A percentile compares a stretch with the other conserved stretches of the same genome.
Evolutionary conservation across 768 basidiomycete genomes (phyloP).

Genomic region (Candolleomyces efflorescens): DNA sequence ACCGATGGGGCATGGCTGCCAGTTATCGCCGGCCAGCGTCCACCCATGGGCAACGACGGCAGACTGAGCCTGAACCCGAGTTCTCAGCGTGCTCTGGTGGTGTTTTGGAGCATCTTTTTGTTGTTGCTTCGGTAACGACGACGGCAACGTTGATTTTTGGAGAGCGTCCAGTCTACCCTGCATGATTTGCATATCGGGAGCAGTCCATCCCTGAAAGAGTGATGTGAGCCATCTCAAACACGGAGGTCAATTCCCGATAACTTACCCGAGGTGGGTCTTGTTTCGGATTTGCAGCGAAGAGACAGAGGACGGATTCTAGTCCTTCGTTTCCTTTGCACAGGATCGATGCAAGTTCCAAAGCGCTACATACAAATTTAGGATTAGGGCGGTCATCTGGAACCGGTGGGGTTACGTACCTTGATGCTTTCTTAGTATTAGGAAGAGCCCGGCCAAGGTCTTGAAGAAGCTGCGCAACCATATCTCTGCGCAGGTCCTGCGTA

Average conservation of each 20-base stretch:
- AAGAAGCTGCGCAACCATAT: constrained; percentile 41
- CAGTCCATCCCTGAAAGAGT: constrained; percentile 36
- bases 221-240: not conserved
- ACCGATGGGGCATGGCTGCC: constrained; percentile 71
- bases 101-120: no score
- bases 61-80: no score
- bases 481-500: constrained; percentile 39
- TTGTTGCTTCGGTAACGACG: no score
- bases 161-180: constrained; percentile 43
- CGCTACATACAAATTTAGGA: constrained; percentile 5
- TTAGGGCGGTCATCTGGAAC: not conserved
- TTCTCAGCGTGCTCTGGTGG: no score
- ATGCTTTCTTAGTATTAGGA: constrained; percentile 12
- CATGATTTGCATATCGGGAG: constrained; percentile 52
- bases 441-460: constrained; percentile 36
- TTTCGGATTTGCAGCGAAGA: constrained; percentile 13
- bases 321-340: constrained; percentile 34
- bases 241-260: not conserved
- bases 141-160: constrained; percentile 8
- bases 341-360: constrained; percentile 33
- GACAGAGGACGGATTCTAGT: constrained; percentile 24
- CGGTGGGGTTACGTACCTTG: constrained; percentile 30
- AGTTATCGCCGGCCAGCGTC: constrained; percentile 37
- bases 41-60: constrained; percentile 31
- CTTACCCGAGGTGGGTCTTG: constrained; percentile 1